Evolutionary conservation across 768 basidiomycete species (phyloP), one percentile per base, ranked within the genome.

Genomic region (Porpolomopsis calyptriformis): DNA sequence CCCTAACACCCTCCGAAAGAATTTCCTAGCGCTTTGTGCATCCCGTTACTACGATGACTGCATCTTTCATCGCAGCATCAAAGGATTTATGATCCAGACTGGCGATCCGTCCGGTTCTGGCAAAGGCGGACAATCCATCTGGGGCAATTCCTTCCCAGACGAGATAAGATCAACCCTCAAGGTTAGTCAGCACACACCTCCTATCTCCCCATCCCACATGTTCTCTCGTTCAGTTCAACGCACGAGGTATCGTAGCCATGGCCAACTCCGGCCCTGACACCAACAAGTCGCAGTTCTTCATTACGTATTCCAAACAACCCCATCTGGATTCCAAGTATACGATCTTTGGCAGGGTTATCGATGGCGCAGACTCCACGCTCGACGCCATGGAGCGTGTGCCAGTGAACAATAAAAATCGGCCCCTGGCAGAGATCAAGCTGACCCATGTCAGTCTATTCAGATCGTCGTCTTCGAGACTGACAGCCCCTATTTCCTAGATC

Each of bases 281-380:
- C 26, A 99, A 97, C 69, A 97, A 94, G 65, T 83, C 73, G 36
- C 86, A 91, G 60, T 90, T 90, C 61, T 90, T 90, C 60, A 73
- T 92, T 57, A 80, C 88, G 2, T 97, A 97, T 59, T 69, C 84
- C 2, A 98, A 98, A 61, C 94, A 97, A 55, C 66, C 87, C 1
- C 93, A 96, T 60, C 76, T 99, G 12, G 94, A 99, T 59, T 82
- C 82, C 52, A 97, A 96, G 60, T 85, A 87, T 64, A 90, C 90
- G 12, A 96, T 97, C 43, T 81, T 98, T 50, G 94, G 91, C 47
- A 90, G 85, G 70, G 92, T 99, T n/a, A 98, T 99, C 53, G 96
- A 99, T 58, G 96, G 96, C 16, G 77, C 76, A n/a, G 93, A 99
- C 59, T 80, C 88, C 3, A 88, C 93, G 4, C 66, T 99, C 37